phyloP scores from a whole-genome alignment of 768 basidiomycete species.

The Calvatia gigantea region DNA sequence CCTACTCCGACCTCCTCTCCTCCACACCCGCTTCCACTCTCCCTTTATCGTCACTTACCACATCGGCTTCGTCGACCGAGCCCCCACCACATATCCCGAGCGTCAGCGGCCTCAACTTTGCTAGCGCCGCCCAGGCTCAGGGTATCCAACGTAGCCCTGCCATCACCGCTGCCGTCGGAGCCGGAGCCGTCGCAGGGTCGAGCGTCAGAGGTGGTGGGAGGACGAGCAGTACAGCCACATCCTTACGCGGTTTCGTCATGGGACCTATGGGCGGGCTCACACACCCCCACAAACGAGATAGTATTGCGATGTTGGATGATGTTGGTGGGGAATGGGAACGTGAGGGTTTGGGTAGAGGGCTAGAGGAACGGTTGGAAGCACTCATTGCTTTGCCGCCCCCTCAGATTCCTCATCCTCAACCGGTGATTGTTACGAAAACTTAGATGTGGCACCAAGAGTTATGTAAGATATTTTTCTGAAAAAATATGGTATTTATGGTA shows the following conservation, averaged over 20 bases:
- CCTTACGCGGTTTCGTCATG: background rate
- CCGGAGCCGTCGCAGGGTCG: slow-evolving; percentile 8
- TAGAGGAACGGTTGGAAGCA: slow-evolving; percentile 77
- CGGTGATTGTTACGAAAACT: background rate
- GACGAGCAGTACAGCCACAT: background rate
- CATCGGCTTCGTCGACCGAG: slow-evolving; percentile 48
- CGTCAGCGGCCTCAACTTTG: slow-evolving; percentile 42
- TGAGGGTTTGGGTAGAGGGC: slow-evolving; percentile 75
- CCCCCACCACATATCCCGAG: slow-evolving; percentile 74
- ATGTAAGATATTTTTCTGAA: background rate
- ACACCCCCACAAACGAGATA: slow-evolving; percentile 29
- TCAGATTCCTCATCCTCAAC: background rate
- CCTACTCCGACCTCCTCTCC: slow-evolving; percentile 80
- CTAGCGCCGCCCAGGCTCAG: slow-evolving; percentile 7
- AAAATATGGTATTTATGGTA: background rate
- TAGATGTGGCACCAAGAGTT: background rate
- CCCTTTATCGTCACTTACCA: slow-evolving; percentile 71
- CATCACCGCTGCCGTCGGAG: slow-evolving; percentile 12
- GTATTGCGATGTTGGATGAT: slow-evolving; percentile 51
- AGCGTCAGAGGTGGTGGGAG: background rate
- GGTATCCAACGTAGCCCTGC: background rate
- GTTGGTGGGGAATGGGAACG: slow-evolving; percentile 86
- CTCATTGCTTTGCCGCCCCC: background rate
- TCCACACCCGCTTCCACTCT: slow-evolving; percentile 72
- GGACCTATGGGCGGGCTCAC: slow-evolving; percentile 24